phyloP scores from a whole-genome alignment of 331 rosid species.

The Pyracantha coccinea region DNA sequence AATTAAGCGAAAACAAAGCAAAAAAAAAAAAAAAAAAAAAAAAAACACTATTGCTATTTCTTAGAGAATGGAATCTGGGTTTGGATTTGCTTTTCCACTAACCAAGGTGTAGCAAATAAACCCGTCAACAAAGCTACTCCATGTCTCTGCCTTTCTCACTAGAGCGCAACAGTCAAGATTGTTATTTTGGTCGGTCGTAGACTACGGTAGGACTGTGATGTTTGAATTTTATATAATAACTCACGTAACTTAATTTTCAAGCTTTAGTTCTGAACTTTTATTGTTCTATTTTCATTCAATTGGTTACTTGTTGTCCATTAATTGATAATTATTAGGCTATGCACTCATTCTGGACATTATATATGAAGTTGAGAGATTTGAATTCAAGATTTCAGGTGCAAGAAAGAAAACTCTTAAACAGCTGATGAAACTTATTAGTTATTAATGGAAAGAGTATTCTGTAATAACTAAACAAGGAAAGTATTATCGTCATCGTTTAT shows the following conservation, averaged over 20 bases:
- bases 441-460: neutral
- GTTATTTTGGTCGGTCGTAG: conserved; percentile 16
- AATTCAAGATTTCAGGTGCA: no score
- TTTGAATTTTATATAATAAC: neutral
- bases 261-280: neutral
- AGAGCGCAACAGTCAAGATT: conserved; percentile 11
- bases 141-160: conserved; percentile 18
- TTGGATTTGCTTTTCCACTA: conserved; percentile 36
- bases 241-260: neutral
- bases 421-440: neutral
- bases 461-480: neutral
- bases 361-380: no score
- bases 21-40: neutral
- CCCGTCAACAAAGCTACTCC: conserved; percentile 37
- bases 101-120: conserved; percentile 32
- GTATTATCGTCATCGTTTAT: neutral
- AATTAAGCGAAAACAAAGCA: neutral
- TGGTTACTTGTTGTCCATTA: neutral
- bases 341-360: neutral
- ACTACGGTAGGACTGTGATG: conserved; percentile 26
- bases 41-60: neutral
- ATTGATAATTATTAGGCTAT: neutral
- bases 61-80: conserved; percentile 37
- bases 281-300: neutral
- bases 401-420: neutral